Base-by-base conservation (phyloP, 257 asterid species). In the Cinchona pubescens region DNA sequence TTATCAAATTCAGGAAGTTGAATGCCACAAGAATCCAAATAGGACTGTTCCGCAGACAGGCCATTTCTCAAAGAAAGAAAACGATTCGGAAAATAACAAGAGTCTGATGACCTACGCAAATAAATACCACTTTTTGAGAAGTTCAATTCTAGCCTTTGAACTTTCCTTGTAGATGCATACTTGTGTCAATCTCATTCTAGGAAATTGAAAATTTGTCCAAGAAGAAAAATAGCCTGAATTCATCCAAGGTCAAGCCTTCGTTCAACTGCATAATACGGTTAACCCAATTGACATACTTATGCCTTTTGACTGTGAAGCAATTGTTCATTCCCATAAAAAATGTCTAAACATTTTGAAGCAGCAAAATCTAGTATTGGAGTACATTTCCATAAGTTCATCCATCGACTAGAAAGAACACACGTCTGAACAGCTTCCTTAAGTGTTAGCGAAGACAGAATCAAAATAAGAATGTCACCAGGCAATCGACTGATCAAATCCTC, bases 381-480 rank as follows among this genome's bases (percentile, higher is more conserved):
- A 21, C 10, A 29, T 56, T 9, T 67, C 79, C 67, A 40, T 25
- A 76, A 67, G 40, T n/a, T 18, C 27, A 13, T 27, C 69, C 79
- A 75, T 2, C 74, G 48, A 30, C 55, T 67, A 29, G 74, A 75
- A 32, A 67, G 40, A 37, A 75, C 67, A 19, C 79, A 51, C 30
- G 40, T 67, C n/a, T 67, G 12, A 7, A 43, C 19, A 37, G 42
- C 73, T 75, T 75, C 79, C 40, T 64, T 29, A 37, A 49, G 38
- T 21, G 74, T n/a, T 32, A 65, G 60, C 5, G 16, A 67, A 19
- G 68, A 75, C 2, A 75, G 16, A 13, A 75, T 75, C 7, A 43
- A 19, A 32, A 75, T 29, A 21, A 67, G 66, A 48, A 67, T 53
- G 0, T 53, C 74, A 75, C 53, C 74, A 30, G 74, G 79, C 35